A percentile compares a stretch with the other conserved stretches of the same genome.
Evolutionary conservation across 768 basidiomycete genomes (phyloP).

Genomic region (Trametes meyenii): DNA sequence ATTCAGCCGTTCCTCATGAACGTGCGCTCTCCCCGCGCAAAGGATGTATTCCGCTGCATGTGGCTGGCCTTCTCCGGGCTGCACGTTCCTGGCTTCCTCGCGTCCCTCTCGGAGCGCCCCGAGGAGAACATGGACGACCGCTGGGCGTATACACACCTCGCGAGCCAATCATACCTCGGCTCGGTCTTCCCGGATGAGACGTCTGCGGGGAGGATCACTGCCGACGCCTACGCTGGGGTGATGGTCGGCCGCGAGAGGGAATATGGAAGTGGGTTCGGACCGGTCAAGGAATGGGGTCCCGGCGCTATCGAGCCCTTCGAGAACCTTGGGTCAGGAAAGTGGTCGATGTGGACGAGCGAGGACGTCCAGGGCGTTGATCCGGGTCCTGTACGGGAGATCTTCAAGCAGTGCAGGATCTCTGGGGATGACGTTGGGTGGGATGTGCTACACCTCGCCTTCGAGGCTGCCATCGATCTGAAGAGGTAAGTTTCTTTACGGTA

Average conservation of each 20-base stretch:
- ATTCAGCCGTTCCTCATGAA: conserved; percentile 57
- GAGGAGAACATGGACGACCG: conserved; percentile 63
- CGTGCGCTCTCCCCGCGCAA: conserved; percentile 47
- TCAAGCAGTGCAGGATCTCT: conserved; percentile 53
- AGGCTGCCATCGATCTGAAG: conserved; percentile 60
- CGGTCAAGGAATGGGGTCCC: conserved; percentile 66
- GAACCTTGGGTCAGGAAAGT: conserved; percentile 39
- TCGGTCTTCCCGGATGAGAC: conserved; percentile 52
- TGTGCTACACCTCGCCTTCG: conserved; percentile 64
- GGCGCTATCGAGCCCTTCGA: conserved; percentile 61
- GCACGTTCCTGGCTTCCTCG: conserved; percentile 66
- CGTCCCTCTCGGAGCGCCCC: conserved; percentile 38
- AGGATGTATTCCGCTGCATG: conserved; percentile 60
- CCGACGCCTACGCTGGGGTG: conserved; percentile 67
- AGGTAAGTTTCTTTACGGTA: conserved; percentile 41
- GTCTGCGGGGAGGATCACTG: conserved; percentile 39
- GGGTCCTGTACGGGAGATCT: conserved; percentile 56
- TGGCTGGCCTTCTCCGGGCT: conserved; percentile 77
- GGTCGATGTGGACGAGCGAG: conserved; percentile 44
- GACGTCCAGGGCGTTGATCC: conserved; percentile 57
- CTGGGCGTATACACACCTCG: conserved; percentile 59
- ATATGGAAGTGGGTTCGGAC: conserved; percentile 64
- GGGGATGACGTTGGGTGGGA: conserved; percentile 66
- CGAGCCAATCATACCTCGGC: conserved; percentile 47
- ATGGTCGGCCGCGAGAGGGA: conserved; percentile 68